Percentiles rank a stretch among this genome's conserved stretches.
Evolutionary conservation across 2,329 filamentous ascomycete genomes (phyloP).

Genomic region (Nothophaeocryptopus gaeumannii): DNA sequence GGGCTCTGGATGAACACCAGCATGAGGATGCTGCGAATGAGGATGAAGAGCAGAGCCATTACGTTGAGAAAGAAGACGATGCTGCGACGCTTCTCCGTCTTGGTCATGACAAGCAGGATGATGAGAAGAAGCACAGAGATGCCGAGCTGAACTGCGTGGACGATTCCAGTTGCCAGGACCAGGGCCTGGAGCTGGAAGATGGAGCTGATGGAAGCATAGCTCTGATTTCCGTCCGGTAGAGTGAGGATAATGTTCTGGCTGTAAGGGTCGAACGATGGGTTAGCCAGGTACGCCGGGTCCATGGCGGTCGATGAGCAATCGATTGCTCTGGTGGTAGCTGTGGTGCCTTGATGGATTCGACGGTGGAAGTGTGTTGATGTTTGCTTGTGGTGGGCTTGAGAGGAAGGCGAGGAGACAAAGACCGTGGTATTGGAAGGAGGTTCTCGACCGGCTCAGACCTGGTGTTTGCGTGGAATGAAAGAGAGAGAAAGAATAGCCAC

Average conservation of each 20-base stretch:
- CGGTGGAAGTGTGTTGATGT: constrained; percentile 5
- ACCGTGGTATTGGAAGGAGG: constrained; percentile 11
- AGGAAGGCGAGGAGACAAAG: constrained; percentile 6
- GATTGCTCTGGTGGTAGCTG: not conserved
- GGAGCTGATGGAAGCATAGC: constrained; percentile 42
- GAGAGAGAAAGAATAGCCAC: constrained; percentile 15
- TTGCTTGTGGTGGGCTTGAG: constrained; percentile 15
- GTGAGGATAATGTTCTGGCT: constrained; percentile 52
- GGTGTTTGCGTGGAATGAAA: constrained; percentile 15
- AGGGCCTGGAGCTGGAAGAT: constrained; percentile 50
- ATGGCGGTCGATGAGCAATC: not conserved
- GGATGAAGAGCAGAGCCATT: constrained; percentile 58
- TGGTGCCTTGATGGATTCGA: constrained; percentile 9
- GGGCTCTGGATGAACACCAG: constrained; percentile 59
- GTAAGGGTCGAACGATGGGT: constrained; percentile 49
- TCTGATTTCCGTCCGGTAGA: constrained; percentile 40
- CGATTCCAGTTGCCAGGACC: constrained; percentile 52
- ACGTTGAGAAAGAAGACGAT: constrained; percentile 65
- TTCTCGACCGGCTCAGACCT: constrained; percentile 16
- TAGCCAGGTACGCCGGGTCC: constrained; percentile 11
- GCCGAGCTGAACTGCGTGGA: constrained; percentile 69
- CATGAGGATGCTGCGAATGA: constrained; percentile 58
- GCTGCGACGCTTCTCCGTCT: constrained; percentile 61
- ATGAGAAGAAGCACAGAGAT: constrained; percentile 63
- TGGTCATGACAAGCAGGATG: constrained; percentile 66